Base-by-base conservation (phyloP, 2,329 filamentous ascomycete genomes). In the Ciborinia camelliae region DNA sequence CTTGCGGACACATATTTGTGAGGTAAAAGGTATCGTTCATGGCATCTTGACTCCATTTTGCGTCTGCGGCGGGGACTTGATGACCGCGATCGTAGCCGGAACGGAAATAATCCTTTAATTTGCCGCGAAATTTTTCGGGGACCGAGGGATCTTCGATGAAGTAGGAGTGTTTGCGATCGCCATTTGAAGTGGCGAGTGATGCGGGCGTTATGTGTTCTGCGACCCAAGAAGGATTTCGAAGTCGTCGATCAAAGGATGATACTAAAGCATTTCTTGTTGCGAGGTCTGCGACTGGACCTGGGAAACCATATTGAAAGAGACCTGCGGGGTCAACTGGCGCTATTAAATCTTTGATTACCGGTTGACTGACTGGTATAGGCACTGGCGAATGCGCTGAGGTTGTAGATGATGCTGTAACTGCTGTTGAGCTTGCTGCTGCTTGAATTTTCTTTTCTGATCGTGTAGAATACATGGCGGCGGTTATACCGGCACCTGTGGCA, bases 1-100 rank as follows among this genome's bases (percentile, higher is more conserved):
- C 95, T 80, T 99, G 95, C 39, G 95, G 95, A 75, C 93, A 97
- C 93, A 99, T 99, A 80, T 99, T 99, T 75, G 85, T 89, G 64
- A 99, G 84, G 74, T 86, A 89, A 75, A 99, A 99, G 2, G 95
- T 99, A 65, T 91, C 91, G 79, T 99, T 87, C 92, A 99, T 97
- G 69, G 95, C 93, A 43, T 85, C 78, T 79, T 99, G 95, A 68
- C 88, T 91, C 93, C 95, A 99, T 80, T 96, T 96, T 64, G 90
- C 91, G 79, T 99, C 95, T 48, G 95, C 95, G 7, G 95, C 95
- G 12, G 95, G 95, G 12, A 98, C 94, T 79, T 99, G 95, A 79
- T 99, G 95, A 67, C 95, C 95, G 45, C 95, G 86, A 78, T 99
- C 95, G 77, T 96, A 99, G 73, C 95, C 95, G 47, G 89, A 93